Conservation (phyloP, 1,284 basidiomycete species). For the Inonotus hispidus region DNA sequence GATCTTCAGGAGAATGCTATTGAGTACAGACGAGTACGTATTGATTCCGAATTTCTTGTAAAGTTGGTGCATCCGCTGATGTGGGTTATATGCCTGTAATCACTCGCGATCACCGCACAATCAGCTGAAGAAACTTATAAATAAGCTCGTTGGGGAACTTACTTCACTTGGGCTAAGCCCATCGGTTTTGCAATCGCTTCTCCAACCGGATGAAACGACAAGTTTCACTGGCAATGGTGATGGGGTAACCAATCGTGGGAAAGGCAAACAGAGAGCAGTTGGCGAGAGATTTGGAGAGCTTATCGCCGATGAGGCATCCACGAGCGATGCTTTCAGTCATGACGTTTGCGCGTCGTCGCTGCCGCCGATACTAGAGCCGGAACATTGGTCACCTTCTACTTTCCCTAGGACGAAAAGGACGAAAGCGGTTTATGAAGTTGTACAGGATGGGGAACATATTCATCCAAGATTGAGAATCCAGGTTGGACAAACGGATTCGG, state of each 20-base stretch:
- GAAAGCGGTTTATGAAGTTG: constrained; percentile 44
- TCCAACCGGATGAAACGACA: constrained; percentile 30
- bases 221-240: constrained; percentile 5
- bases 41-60: neutral
- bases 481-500: constrained; percentile 23
- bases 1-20: constrained; percentile 76
- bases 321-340: neutral
- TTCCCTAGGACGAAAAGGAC: constrained; percentile 5
- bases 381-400: no score
- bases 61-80: neutral
- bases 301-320: neutral
- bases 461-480: constrained; percentile 53
- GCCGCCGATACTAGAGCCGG: neutral
- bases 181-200: constrained; percentile 44
- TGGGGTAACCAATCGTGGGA: neutral
- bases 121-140: constrained; percentile 91
- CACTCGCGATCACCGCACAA: neutral
- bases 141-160: constrained; percentile 80
- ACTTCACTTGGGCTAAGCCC: constrained; percentile 71
- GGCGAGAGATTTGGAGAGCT: constrained; percentile 17
- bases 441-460: constrained; percentile 39
- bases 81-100: neutral
- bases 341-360: neutral
- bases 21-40: constrained; percentile 74
- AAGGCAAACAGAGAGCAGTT: constrained; percentile 20